A percentile compares a stretch with the other conserved stretches of the same genome.
These are phyloP conservation scores for Penicillium chermesinum DNA, from an alignment of 495 filamentous ascomycete genomes.

Conservation along the genomic window DNA sequence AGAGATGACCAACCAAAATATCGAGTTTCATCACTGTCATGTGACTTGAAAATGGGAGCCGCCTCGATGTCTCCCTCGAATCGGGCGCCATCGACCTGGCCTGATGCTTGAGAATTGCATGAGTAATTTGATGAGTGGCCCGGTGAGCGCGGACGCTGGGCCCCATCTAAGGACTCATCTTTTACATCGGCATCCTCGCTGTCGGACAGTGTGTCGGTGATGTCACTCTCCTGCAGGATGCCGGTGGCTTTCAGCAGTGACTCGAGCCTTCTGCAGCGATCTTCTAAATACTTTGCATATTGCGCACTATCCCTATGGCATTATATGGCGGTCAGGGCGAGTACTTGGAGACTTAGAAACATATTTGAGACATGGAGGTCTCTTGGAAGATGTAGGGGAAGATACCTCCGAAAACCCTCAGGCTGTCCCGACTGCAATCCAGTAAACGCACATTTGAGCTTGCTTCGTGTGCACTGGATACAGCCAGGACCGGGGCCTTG, in stretches of 20 bases:
- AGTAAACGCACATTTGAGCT: conserved; percentile 85
- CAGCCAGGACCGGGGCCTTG: conserved; percentile 67
- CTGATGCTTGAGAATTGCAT: conserved; percentile 13
- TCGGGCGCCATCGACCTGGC: conserved; percentile 18
- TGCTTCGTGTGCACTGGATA: conserved; percentile 89
- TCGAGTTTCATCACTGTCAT: conserved; percentile 80
- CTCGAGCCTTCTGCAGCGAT: conserved; percentile 82
- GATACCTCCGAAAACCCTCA: conserved; percentile 78
- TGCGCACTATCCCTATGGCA: conserved; percentile 56
- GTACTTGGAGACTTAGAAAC: neutral
- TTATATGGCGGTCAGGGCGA: neutral
- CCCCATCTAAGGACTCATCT: conserved; percentile 62
- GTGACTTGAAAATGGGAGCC: conserved; percentile 50
- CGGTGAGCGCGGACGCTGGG: conserved; percentile 2
- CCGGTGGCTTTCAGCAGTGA: conserved; percentile 77
- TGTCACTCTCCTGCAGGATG: conserved; percentile 69
- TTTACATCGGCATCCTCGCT: conserved; percentile 40
- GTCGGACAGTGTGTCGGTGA: conserved; percentile 55
- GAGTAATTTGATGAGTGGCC: conserved; percentile 6
- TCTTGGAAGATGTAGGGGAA: too few relatives aligned
- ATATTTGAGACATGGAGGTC: neutral
- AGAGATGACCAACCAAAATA: conserved; percentile 68
- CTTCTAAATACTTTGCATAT: conserved; percentile 90
- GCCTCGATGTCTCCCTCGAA: conserved; percentile 41
- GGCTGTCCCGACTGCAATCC: conserved; percentile 28